These are phyloP conservation scores for Lizanozyma gosingica DNA, from an alignment of 1,139 yeast species.

Conservation along the genomic window DNA sequence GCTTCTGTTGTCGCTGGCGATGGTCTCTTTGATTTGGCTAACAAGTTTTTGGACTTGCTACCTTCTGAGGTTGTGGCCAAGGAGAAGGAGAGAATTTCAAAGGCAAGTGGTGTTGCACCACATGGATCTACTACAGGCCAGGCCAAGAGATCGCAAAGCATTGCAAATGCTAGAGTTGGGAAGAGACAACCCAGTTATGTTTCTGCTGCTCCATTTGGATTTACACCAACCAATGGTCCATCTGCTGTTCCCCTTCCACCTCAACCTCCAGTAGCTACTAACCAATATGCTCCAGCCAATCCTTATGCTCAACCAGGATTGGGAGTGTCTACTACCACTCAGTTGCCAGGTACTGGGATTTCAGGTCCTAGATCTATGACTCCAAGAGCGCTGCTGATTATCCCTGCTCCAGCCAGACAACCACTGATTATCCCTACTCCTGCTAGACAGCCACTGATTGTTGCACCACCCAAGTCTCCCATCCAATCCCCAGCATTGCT, in stretches of 20 bases:
- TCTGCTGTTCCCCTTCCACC: conserved; percentile 4
- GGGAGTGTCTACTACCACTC: conserved; percentile 4
- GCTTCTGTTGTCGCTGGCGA: conserved; percentile 71
- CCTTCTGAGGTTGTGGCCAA: conserved; percentile 52
- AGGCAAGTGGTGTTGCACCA: conserved; percentile 33
- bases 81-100: conserved; percentile 72
- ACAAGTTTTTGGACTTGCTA: conserved; percentile 54
- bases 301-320: conserved; percentile 6
- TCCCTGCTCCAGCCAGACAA: background rate
- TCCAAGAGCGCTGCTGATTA: background rate
- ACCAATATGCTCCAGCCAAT: conserved; percentile 21
- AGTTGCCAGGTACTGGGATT: conserved; percentile 2
- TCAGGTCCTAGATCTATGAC: conserved; percentile 2
- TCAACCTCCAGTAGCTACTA: conserved; percentile 9
- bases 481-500: background rate
- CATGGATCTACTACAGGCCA: background rate
- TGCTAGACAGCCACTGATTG: conserved; percentile 6
- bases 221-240: conserved; percentile 3
- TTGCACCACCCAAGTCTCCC: background rate
- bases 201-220: conserved; percentile 5
- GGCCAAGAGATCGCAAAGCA: conserved; percentile 3
- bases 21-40: conserved; percentile 81
- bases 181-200: background rate
- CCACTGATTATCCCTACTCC: conserved; percentile 8
- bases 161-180: conserved; percentile 6